phyloP scores from a whole-genome alignment of 1,139 yeast genomes.

The Suhomyces atakaporum region DNA sequence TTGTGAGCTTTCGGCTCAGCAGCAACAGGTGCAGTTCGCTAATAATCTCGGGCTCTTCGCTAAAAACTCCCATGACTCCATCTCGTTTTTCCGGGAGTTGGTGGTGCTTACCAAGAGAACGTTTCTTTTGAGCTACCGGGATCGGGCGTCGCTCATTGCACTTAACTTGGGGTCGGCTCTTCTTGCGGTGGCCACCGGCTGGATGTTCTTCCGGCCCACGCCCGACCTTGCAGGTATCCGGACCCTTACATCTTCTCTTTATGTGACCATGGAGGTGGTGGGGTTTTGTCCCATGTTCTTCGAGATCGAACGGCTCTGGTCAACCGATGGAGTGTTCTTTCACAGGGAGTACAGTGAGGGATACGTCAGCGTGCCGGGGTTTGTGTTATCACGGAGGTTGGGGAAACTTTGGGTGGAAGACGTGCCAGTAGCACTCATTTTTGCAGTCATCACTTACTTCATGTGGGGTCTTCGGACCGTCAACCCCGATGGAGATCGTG shows the following conservation, averaged over 20 bases:
- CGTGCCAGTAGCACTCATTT: slow-evolving; percentile 59
- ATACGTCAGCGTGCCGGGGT: slow-evolving; percentile 67
- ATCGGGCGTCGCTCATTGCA: slow-evolving; percentile 56
- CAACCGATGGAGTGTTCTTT: slow-evolving; percentile 65
- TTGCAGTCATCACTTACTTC: slow-evolving; percentile 65
- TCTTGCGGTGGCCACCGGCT: slow-evolving; percentile 66
- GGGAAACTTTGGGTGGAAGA: slow-evolving; percentile 73
- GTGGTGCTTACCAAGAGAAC: slow-evolving; percentile 58
- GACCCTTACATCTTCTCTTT: slow-evolving; percentile 62
- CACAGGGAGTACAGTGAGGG: slow-evolving; percentile 76
- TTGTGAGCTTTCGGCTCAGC: slow-evolving; percentile 13
- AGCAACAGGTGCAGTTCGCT: slow-evolving; percentile 21
- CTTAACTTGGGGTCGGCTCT: slow-evolving; percentile 56
- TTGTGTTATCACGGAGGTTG: slow-evolving; percentile 64
- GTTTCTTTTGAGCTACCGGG: slow-evolving; percentile 57
- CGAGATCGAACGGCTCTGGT: slow-evolving; percentile 74
- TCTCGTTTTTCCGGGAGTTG: slow-evolving; percentile 48
- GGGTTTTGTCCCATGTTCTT: slow-evolving; percentile 69
- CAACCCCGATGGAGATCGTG: slow-evolving; percentile 20
- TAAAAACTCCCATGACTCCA: slow-evolving; percentile 28
- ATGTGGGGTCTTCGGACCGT: slow-evolving; percentile 68
- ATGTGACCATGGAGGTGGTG: slow-evolving; percentile 64
- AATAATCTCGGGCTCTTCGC: slow-evolving; percentile 28
- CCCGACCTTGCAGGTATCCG: slow-evolving; percentile 67
- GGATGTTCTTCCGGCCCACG: slow-evolving; percentile 73